Conservation (phyloP, 179 eudicot genomes). For the Actinidia polygama region DNA sequence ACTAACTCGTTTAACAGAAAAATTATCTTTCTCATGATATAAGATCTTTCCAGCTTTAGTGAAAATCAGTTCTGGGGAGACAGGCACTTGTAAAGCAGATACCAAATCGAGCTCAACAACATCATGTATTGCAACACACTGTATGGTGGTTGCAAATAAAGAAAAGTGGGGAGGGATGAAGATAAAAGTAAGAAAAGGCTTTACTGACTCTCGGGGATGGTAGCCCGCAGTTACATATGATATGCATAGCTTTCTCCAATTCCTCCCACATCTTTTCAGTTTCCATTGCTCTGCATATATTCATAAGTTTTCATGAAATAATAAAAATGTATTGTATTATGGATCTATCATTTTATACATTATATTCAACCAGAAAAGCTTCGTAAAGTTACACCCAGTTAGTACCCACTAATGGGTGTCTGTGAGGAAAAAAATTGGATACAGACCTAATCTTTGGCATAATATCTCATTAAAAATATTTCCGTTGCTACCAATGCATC, state of each 20-base stretch:
- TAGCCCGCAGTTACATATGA: constrained; percentile 93
- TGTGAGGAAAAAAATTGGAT: too few relatives aligned
- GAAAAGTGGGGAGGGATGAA: neutral
- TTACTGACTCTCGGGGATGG: constrained; percentile 93
- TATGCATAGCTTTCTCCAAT: constrained; percentile 87
- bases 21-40: constrained; percentile 82
- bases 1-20: neutral
- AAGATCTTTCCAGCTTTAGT: constrained; percentile 91
- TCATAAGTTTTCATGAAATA: neutral
- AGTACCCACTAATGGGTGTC: too few relatives aligned
- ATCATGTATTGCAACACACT: constrained; percentile 97
- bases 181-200: neutral
- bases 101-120: constrained; percentile 74
- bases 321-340: neutral
- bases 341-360: neutral
- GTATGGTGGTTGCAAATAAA: constrained; percentile 27
- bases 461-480: neutral
- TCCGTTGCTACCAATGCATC: neutral
- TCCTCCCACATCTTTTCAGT: constrained; percentile 78
- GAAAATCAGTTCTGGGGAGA: constrained; percentile 85
- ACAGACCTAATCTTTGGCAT: too few relatives aligned
- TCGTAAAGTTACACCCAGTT: neutral
- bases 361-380: neutral
- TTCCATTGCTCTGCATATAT: constrained; percentile 72
- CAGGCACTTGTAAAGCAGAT: constrained; percentile 79